Evolutionary conservation across 2,329 filamentous ascomycete genomes (phyloP), one percentile per base, ranked within the genome.

Genomic region (Venturia aucupariae): DNA sequence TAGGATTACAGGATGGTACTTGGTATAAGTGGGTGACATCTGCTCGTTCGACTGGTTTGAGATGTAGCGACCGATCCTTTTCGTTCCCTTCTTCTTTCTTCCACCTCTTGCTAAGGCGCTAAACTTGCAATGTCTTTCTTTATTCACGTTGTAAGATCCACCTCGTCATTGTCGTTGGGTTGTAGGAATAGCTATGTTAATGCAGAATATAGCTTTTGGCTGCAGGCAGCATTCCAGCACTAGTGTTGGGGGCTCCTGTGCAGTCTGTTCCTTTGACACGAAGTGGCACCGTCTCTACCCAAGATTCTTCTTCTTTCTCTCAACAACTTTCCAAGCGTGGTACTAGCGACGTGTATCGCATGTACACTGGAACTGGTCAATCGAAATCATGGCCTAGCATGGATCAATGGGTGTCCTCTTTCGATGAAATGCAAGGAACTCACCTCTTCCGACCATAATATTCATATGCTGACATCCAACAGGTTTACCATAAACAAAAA

Each of bases 401-500:
- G 22, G 11, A 32, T 46, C 32, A 44, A 35, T 65, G 64, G 64
- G 27, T 60, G 5, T 67, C 66, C 11, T 39, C 46, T 13, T 71
- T 70, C 64, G 68, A 70, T 44, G 67, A 69, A 17, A 60, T 70
- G 64, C 70, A 67, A 67, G 66, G 65, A 4, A 6, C 27, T 7
- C 35, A 15, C n/a, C 27, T 57, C 59, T n/a, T 24, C 22, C n/a
- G 24, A 24, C 10, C 7, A 39, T 17, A 27, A 19, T 13, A 32
- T 42, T 4, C 1, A 48, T 17, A 60, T 39, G 32, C 27, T 38
- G 8, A 42, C 35, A 5, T n/a, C 15, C n/a, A n/a, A 41, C 62
- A 77, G 73, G 69, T 73, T 71, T 64, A 55, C 66, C 1, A 69
- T 70, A 61, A 79, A 78, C 66, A 68, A 69, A 55, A 63, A 69